A percentile compares a stretch with the other conserved stretches of the same genome.
These are phyloP conservation scores for Penicillium griseofulvum DNA, from an alignment of 2,329 filamentous ascomycete genomes.

Conservation along the genomic window DNA sequence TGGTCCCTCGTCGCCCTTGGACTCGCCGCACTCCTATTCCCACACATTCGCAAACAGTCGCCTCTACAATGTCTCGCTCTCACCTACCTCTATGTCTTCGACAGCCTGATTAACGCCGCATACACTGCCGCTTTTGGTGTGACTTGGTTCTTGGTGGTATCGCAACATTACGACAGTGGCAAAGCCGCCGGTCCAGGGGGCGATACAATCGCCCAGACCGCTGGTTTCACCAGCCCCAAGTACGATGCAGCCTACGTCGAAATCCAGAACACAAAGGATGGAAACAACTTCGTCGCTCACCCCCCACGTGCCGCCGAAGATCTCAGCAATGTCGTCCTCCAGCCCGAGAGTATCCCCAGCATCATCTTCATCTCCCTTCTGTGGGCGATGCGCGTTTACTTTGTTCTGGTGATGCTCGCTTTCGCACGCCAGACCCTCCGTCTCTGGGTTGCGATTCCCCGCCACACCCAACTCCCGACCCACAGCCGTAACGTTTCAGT, in stretches of 20 bases:
- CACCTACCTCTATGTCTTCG: slow-evolving; percentile 80
- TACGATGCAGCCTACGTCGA: slow-evolving; percentile 60
- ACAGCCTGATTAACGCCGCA: slow-evolving; percentile 74
- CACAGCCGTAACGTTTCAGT: slow-evolving; percentile 46
- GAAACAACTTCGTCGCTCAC: slow-evolving; percentile 51
- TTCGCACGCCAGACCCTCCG: slow-evolving; percentile 76
- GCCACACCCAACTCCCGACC: slow-evolving; percentile 39
- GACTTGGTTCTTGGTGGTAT: slow-evolving; percentile 80
- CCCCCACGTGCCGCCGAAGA: slow-evolving; percentile 40
- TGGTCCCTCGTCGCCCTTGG: slow-evolving; percentile 74
- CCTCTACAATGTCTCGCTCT: slow-evolving; percentile 77
- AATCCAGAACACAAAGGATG: slow-evolving; percentile 46
- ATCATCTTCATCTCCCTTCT: slow-evolving; percentile 72
- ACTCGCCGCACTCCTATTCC: slow-evolving; percentile 67
- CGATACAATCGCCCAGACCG: slow-evolving; percentile 59
- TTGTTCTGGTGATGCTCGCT: slow-evolving; percentile 77
- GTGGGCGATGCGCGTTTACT: slow-evolving; percentile 76
- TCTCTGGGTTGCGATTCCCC: slow-evolving; percentile 50
- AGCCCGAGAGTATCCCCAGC: slow-evolving; percentile 68
- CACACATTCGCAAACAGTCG: slow-evolving; percentile 74
- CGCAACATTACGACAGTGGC: slow-evolving; percentile 52
- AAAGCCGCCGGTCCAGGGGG: slow-evolving; percentile 50
- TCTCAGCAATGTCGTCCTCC: slow-evolving; percentile 63
- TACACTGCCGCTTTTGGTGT: slow-evolving; percentile 81
- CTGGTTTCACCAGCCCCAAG: slow-evolving; percentile 64